Percentiles rank a stretch among this genome's conserved stretches.
Conservation (phyloP, 1,284 basidiomycete species). For the Trichosporon ovoides region DNA sequence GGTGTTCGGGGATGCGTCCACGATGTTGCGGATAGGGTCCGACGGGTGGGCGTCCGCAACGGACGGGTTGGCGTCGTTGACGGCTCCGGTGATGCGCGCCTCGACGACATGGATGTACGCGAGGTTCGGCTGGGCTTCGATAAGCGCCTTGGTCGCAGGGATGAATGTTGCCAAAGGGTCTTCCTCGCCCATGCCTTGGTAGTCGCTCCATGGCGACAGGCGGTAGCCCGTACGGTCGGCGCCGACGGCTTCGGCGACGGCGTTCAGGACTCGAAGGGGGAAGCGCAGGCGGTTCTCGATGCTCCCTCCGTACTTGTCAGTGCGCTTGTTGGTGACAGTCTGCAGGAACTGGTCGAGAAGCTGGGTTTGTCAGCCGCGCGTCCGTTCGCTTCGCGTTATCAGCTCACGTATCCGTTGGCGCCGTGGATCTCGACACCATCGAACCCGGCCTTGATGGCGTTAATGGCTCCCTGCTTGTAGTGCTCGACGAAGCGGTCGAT, state of each 20-base stretch:
- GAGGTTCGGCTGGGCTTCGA: conserved; percentile 52
- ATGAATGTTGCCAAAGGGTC: conserved; percentile 50
- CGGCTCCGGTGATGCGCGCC: conserved; percentile 30
- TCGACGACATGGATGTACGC: conserved; percentile 61
- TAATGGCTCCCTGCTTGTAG: conserved; percentile 53
- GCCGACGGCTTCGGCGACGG: conserved; percentile 54
- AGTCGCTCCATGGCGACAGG: conserved; percentile 55
- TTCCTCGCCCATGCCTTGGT: conserved; percentile 49
- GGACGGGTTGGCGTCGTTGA: conserved; percentile 13
- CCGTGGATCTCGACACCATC: conserved; percentile 59
- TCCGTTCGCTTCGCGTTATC: not conserved
- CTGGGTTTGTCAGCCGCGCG: not conserved
- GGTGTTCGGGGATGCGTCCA: conserved; percentile 21
- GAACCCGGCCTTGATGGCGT: conserved; percentile 60
- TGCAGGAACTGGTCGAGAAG: conserved; percentile 58
- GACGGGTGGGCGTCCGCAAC: conserved; percentile 19
- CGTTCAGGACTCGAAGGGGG: conserved; percentile 55
- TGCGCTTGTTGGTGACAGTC: conserved; percentile 54
- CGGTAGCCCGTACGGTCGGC: conserved; percentile 54
- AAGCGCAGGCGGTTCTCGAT: conserved; percentile 57
- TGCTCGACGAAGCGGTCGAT: conserved; percentile 49
- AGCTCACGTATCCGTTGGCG: conserved; percentile 29
- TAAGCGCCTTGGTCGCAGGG: conserved; percentile 29
- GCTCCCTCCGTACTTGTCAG: conserved; percentile 59
- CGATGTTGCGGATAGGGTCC: conserved; percentile 22